These are phyloP conservation scores for Castanospermum australe DNA, from an alignment of 306 rosid species.

Conservation along the genomic window DNA sequence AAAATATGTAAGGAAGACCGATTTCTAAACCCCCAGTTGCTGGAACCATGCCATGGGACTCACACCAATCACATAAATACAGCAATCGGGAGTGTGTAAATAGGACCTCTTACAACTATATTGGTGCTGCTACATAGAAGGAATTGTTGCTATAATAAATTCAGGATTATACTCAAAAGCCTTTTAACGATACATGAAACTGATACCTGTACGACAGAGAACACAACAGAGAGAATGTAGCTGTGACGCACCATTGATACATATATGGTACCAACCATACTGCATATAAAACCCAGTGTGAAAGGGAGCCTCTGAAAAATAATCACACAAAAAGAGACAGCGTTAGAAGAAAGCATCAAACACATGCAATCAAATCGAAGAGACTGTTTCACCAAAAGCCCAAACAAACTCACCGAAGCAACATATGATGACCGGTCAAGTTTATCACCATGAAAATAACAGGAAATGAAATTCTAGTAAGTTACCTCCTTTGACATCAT, in stretches of 20 bases:
- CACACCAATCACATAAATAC: background rate
- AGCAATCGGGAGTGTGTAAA: background rate
- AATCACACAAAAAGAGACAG: constrained; percentile 2
- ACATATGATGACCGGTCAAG: background rate
- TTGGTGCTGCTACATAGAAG: background rate
- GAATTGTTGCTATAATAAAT: background rate
- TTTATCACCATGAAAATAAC: background rate
- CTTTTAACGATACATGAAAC: constrained; percentile 1
- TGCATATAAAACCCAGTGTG: constrained; percentile 73
- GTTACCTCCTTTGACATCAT: constrained; percentile 84
- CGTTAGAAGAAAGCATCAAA: constrained; percentile 23
- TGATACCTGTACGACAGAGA: constrained; percentile 88
- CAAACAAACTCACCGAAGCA: background rate
- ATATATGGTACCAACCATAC: constrained; percentile 86
- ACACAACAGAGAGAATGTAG: constrained; percentile 84
- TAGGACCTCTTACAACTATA: background rate
- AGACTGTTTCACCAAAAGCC: background rate
- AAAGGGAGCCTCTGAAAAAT: constrained; percentile 85
- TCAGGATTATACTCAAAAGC: background rate
- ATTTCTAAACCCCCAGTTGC: background rate
- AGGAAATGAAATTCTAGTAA: background rate
- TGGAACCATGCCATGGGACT: background rate
- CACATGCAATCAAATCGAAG: constrained; percentile 12
- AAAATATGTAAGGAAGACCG: constrained; percentile 1
- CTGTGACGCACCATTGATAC: constrained; percentile 95